Conservation (phyloP, 805 yeast species). For the Pichia sporocuriosa region DNA sequence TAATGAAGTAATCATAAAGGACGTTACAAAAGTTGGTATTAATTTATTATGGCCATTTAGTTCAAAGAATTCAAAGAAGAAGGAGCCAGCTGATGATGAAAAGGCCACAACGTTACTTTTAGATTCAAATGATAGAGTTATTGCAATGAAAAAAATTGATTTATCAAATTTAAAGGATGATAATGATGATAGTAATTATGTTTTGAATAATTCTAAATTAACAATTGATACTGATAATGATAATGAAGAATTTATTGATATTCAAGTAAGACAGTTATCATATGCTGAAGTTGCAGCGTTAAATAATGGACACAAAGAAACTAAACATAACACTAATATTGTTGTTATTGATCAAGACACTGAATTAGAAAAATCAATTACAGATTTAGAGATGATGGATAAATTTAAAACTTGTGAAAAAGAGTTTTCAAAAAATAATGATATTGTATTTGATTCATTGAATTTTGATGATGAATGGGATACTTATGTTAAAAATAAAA, state of each 20-base stretch:
- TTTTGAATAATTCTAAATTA: background rate
- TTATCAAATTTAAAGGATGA: constrained; percentile 8
- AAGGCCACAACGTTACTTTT: background rate
- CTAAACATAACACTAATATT: background rate
- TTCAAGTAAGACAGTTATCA: constrained; percentile 41
- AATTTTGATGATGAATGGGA: constrained; percentile 7
- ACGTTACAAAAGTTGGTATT: background rate
- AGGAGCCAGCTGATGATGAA: background rate
- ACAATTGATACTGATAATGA: constrained; percentile 14
- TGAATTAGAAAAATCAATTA: constrained; percentile 28
- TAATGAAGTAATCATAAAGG: background rate
- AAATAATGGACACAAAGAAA: constrained; percentile 2
- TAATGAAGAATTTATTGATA: constrained; percentile 39
- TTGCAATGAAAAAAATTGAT: constrained; percentile 28
- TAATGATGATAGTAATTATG: background rate
- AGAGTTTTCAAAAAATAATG: too few species aligned
- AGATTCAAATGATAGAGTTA: constrained; percentile 16
- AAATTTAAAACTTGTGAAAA: constrained; percentile 16
- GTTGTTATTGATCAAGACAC: constrained; percentile 26
- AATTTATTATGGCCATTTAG: background rate
- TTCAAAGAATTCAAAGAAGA: background rate
- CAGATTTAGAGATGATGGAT: constrained; percentile 28
- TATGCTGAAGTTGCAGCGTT: constrained; percentile 48
- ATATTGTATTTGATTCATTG: background rate
- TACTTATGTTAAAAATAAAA: constrained; percentile 1